These are phyloP conservation scores for Rusavskia elegans DNA, from an alignment of 495 filamentous ascomycete species.

Conservation along the genomic window DNA sequence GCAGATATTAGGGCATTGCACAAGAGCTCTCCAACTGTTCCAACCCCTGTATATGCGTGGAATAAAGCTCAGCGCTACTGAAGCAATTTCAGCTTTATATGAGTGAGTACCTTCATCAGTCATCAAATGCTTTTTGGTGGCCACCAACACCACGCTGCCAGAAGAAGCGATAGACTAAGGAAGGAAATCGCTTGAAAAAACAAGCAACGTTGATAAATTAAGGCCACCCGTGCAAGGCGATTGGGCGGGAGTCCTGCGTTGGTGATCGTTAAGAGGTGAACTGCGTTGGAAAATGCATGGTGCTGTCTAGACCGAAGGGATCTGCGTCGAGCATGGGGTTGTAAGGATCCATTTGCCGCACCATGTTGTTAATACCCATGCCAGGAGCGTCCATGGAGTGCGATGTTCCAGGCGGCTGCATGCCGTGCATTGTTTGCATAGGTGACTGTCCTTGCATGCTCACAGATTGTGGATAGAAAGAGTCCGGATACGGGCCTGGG, in stretches of 20 bases:
- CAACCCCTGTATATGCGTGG: too few species aligned
- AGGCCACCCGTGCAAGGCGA: too few species aligned
- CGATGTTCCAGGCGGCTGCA: slow-evolving; percentile 14
- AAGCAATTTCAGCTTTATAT: background rate
- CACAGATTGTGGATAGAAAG: slow-evolving; percentile 33
- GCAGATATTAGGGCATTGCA: too few species aligned
- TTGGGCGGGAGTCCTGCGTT: too few species aligned
- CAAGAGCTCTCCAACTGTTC: too few species aligned
- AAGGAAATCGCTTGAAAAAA: too few species aligned
- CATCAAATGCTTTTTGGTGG: background rate
- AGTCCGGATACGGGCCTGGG: slow-evolving; percentile 48
- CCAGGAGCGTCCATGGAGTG: slow-evolving; percentile 24
- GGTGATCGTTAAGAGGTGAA: slow-evolving; percentile 30
- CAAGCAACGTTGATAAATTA: too few species aligned
- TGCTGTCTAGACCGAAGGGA: slow-evolving; percentile 78
- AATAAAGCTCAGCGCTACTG: too few species aligned
- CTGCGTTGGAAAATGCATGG: slow-evolving; percentile 86
- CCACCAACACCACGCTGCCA: slow-evolving; percentile 1
- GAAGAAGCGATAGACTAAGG: background rate
- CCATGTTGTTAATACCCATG: slow-evolving; percentile 37
- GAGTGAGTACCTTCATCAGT: background rate
- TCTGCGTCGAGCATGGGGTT: slow-evolving; percentile 76
- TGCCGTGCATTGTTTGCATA: slow-evolving; percentile 4
- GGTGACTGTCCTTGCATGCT: slow-evolving; percentile 13
- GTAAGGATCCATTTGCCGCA: slow-evolving; percentile 59